Evolutionary conservation across 352 stramenopile genomes (phyloP), one percentile per base, ranked within the genome.

Genomic region (Aphanomyces astaci): DNA sequence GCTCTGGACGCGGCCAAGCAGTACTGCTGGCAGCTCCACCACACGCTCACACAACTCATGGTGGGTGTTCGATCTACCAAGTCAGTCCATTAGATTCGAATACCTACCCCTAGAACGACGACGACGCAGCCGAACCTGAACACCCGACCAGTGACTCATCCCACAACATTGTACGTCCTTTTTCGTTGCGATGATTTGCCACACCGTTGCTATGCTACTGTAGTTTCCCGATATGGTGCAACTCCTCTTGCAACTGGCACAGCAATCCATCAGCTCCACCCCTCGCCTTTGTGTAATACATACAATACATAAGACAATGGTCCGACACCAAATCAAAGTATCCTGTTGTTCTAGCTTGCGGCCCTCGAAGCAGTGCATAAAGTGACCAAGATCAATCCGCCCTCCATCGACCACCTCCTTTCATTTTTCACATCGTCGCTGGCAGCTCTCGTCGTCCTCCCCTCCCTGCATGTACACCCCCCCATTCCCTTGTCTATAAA

Each of bases 361-460:
- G 36, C 56, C 1, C n/a, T 65, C 5, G 19, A 65, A 52, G 56
- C 56, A 10, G 25, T 53, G 24, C 36, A 65, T 22, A 65, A 65
- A 36, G 3, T 65, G 3, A 33, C 31, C n/a, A 46, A 51, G 30
- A 46, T 65, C 56, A 65, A 17, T 22, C 28, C 56, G 3, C 36
- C 24, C 7, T 65, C 31, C 22, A 31, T 65, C 32, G 15, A 52
- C 10, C 19, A 27, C 7, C 27, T 65, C 7, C 32, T 59, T 32
- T 10, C 22, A n/a, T 59, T 30, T 25, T 39, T 59, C 13, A 17
- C 22, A 9, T 22, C 25, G 30, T 36, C 19, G 27, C 25, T 55
- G 13, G 22, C 28, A 10, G 9, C 39, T 46, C 39, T 39, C 24
- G 19, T 59, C 11, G 9, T 19, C 30, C 4, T 22, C 17, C 40